Conservation (phyloP, 306 rosid species). For the Acacia crassicarpa region DNA sequence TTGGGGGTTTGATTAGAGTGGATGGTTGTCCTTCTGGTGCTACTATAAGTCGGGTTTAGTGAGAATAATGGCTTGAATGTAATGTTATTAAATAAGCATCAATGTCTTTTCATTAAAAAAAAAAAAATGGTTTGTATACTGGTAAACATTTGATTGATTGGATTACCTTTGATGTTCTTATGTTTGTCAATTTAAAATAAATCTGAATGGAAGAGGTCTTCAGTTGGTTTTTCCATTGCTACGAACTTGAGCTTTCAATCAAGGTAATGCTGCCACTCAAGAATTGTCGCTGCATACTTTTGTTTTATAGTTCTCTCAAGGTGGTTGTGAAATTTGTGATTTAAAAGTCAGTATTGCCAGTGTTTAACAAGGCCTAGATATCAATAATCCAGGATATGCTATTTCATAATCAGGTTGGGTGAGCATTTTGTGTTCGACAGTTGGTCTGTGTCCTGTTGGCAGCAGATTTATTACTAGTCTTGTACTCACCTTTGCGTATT, state of each 20-base stretch:
- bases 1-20: constrained; percentile 28
- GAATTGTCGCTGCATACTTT: background rate
- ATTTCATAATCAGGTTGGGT: background rate
- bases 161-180: background rate
- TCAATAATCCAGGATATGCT: background rate
- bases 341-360: background rate
- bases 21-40: background rate
- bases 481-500: background rate
- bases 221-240: background rate
- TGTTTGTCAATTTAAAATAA: background rate
- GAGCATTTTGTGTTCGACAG: background rate
- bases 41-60: background rate
- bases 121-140: background rate
- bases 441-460: background rate
- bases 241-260: background rate
- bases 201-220: background rate
- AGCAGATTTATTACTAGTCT: background rate
- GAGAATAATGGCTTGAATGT: constrained; percentile 8
- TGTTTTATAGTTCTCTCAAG: background rate
- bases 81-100: background rate
- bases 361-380: background rate
- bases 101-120: background rate
- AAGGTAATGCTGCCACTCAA: background rate
- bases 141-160: background rate
- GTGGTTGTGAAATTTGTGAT: background rate